Percentiles rank a stretch among this genome's conserved stretches.
Evolutionary conservation across 2,329 filamentous ascomycete species (phyloP).

Genomic region (Xylariaceae sp.): DNA sequence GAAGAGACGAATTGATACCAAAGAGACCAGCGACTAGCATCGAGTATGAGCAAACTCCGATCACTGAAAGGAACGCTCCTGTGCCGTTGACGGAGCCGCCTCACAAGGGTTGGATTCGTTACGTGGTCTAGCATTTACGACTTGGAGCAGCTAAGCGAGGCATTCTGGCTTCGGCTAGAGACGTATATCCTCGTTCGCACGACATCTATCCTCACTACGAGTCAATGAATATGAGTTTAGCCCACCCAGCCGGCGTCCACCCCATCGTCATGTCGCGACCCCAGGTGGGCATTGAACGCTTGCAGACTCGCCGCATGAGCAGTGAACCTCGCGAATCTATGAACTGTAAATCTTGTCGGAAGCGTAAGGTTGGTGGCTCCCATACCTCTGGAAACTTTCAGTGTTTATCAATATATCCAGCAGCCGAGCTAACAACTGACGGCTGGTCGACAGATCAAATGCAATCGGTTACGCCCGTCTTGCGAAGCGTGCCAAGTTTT

Average conservation of each 20-base stretch:
- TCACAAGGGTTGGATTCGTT: constrained; percentile 4
- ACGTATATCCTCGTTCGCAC: constrained; percentile 4
- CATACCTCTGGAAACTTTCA: background rate
- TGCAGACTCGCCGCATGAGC: constrained; percentile 73
- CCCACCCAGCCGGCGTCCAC: constrained; percentile 52
- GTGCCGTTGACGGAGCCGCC: constrained; percentile 16
- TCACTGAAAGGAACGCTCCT: constrained; percentile 8
- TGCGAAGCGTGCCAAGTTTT: constrained; percentile 92
- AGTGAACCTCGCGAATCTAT: constrained; percentile 82
- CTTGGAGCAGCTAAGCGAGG: background rate
- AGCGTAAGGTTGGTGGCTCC: constrained; percentile 74
- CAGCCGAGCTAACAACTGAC: constrained; percentile 33
- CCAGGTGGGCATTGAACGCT: constrained; percentile 80
- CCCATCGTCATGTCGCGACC: constrained; percentile 71
- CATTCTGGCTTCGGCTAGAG: background rate
- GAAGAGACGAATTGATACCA: constrained; percentile 2
- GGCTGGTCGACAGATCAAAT: constrained; percentile 74
- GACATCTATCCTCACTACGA: constrained; percentile 50
- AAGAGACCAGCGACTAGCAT: constrained; percentile 6
- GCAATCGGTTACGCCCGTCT: constrained; percentile 81
- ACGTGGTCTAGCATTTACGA: constrained; percentile 7
- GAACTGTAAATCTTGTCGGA: constrained; percentile 95
- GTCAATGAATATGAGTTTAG: constrained; percentile 50
- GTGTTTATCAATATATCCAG: constrained; percentile 2
- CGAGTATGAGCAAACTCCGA: constrained; percentile 22